Percentiles rank a stretch among this genome's conserved stretches.
phyloP scores from a whole-genome alignment of 108 stramenopile species.

The Skeletonema marinoi region DNA sequence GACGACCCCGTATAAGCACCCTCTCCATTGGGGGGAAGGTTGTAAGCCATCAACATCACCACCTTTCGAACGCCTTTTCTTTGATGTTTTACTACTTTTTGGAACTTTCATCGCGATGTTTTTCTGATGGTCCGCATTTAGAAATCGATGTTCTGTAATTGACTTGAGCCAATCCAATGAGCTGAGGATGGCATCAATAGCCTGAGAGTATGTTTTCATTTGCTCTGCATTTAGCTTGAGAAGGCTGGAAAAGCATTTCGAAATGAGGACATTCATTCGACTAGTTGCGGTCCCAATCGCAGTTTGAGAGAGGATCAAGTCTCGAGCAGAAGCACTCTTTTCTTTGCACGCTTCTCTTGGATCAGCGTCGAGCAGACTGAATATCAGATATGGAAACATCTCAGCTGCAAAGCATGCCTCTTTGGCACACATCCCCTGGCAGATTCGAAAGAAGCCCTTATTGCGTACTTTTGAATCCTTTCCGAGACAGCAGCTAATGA shows the following conservation, averaged over 20 bases:
- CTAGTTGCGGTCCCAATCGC: conserved; percentile 47
- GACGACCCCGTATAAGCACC: conserved; percentile 71
- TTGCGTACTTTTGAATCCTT: conserved; percentile 16
- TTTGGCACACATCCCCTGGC: conserved; percentile 55
- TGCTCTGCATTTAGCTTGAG: conserved; percentile 16
- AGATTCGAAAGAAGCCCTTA: conserved; percentile 56
- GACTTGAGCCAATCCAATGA: conserved; percentile 57
- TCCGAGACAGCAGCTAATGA: conserved; percentile 67
- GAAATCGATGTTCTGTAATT: conserved; percentile 56
- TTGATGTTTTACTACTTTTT: conserved; percentile 9
- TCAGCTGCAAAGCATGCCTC: conserved; percentile 63
- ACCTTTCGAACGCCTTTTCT: conserved; percentile 25
- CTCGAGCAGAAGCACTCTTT: conserved; percentile 21
- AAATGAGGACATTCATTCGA: conserved; percentile 33
- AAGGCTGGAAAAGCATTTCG: conserved; percentile 45
- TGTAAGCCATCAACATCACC: conserved; percentile 3
- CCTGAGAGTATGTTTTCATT: conserved; percentile 11
- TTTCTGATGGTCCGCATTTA: conserved; percentile 29
- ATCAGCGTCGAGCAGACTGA: conserved; percentile 49
- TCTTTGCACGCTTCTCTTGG: conserved; percentile 9
- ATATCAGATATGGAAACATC: conserved; percentile 66
- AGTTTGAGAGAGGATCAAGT: conserved; percentile 31
- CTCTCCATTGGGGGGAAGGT: conserved; percentile 57
- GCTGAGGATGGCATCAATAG: conserved; percentile 52
- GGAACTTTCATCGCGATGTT: not conserved